These are phyloP conservation scores for Micromonas pusilla DNA, from an alignment of 139 green algal genomes.

Conservation along the genomic window DNA sequence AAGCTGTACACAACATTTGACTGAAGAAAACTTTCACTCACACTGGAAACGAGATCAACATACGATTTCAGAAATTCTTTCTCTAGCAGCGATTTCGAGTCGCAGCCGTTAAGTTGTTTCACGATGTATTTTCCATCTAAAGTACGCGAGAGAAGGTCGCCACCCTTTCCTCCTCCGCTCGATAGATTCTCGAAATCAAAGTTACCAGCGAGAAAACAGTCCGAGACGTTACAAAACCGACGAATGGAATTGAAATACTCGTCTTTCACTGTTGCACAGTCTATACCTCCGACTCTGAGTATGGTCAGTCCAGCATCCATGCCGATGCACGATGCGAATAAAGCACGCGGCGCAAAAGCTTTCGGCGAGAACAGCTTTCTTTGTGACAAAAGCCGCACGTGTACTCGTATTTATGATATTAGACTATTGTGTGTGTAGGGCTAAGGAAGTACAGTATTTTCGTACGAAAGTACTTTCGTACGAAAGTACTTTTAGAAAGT, in stretches of 20 bases:
- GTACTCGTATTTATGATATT: no score
- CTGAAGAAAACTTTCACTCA: background rate
- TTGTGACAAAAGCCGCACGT: no score
- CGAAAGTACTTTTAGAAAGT: no score
- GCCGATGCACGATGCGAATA: no score
- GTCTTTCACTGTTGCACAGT: background rate
- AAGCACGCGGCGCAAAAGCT: no score
- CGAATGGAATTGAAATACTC: background rate
- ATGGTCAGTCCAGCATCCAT: no score
- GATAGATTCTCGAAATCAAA: conserved; percentile 19
- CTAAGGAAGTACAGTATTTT: no score
- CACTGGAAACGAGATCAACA: background rate
- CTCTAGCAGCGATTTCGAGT: background rate
- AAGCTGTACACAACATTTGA: no score
- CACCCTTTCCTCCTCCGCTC: conserved; percentile 15
- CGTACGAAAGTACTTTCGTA: no score
- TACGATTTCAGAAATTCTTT: conserved; percentile 8
- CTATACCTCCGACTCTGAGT: background rate
- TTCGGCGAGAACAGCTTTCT: no score
- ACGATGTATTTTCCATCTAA: conserved; percentile 7
- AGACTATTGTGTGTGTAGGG: no score
- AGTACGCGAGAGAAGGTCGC: conserved; percentile 5
- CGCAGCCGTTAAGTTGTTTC: conserved; percentile 1
- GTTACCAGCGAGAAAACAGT: conserved; percentile 9
- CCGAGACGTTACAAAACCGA: background rate